Evolutionary conservation across 2,329 filamentous ascomycete genomes (phyloP), one percentile per base, ranked within the genome.

Genomic region (Pseudodiploospora longispora): DNA sequence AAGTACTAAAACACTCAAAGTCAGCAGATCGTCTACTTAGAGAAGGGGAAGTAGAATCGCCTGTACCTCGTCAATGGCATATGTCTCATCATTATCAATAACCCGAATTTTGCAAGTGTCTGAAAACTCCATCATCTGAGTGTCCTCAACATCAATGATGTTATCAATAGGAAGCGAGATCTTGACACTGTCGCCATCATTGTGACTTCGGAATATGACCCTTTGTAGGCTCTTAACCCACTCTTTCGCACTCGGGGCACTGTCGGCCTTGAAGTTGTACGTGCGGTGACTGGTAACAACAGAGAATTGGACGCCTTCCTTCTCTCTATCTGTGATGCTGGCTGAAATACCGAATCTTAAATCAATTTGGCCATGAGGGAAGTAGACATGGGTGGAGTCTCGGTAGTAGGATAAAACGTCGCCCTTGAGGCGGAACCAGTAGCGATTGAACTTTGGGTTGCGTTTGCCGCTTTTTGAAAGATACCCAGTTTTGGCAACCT

Each of bases 171-270:
- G 91, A 29, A 97, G 68, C 1, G 87, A 93, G 44, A 97, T 94
- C 69, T 97, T 97, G 62, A 98, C 87, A 59, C 90, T 95, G 59
- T 96, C 90, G 7, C 93, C 91, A 50, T 96, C 91, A 58, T 97
- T 97, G 65, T 94, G 90, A 8, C 89, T 91, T 41, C 90, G 78
- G 59, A 97, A 97, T 46, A 97, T 96, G 54, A 95, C 90, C 47
- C 93, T 86, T 59, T 96, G 91, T 28, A 98, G 71, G 42, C 86
- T 82, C 64, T 93, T 93, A 38, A 96, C 90, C 93, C 93, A 98
- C 69, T 97, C 93, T 62, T 88, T 93, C 8, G 93, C 93, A 59
- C 87, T 95, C 4, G 82, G 76, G 1, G 79, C 74, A 59, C 87
- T 96, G 60, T 98, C 93, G 33, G 91, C 93, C 57, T 80, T 82